These are phyloP conservation scores for Secale cereale DNA, from an alignment of 176 grass and related monocot species.

Conservation along the genomic window DNA sequence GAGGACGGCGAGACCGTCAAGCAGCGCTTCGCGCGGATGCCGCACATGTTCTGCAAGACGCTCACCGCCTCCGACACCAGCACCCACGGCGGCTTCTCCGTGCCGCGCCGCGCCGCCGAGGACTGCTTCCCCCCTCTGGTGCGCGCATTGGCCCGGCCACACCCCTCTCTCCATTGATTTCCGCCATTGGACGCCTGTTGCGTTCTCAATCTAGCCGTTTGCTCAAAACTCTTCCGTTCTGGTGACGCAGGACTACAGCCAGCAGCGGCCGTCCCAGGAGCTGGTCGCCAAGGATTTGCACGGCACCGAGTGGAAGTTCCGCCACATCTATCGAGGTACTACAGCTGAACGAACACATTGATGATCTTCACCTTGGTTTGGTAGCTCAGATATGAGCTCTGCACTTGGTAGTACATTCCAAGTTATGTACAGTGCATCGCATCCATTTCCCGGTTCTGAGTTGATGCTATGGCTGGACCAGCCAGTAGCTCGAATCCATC, in stretches of 20 bases:
- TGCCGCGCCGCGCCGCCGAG: slow-evolving; percentile 91
- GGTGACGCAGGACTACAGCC: slow-evolving; percentile 71
- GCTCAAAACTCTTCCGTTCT: slow-evolving; percentile 1
- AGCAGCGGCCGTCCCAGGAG: slow-evolving; percentile 95
- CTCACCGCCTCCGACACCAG: slow-evolving; percentile 96
- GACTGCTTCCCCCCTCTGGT: slow-evolving; percentile 99
- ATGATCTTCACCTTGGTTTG: neutral
- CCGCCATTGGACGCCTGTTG: no score
- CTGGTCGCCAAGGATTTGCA: slow-evolving; percentile 97
- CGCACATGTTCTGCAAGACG: slow-evolving; percentile 99
- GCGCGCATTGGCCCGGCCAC: neutral
- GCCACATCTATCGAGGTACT: slow-evolving; percentile 96
- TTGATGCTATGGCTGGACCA: neutral
- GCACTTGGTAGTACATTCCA: neutral
- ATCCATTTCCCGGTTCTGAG: neutral
- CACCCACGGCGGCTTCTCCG: slow-evolving; percentile 98
- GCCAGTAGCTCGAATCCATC: neutral
- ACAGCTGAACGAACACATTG: neutral
- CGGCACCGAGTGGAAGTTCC: slow-evolving; percentile 88
- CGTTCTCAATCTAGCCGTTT: neutral
- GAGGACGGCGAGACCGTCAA: slow-evolving; percentile 47
- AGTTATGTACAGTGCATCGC: slow-evolving; percentile 6
- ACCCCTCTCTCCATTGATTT: neutral
- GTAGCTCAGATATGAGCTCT: neutral
- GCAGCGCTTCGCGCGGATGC: slow-evolving; percentile 50